A percentile compares a stretch with the other conserved stretches of the same genome.
phyloP scores from a whole-genome alignment of 192 early-diverging fungal species.

The Linnemannia zychae region DNA sequence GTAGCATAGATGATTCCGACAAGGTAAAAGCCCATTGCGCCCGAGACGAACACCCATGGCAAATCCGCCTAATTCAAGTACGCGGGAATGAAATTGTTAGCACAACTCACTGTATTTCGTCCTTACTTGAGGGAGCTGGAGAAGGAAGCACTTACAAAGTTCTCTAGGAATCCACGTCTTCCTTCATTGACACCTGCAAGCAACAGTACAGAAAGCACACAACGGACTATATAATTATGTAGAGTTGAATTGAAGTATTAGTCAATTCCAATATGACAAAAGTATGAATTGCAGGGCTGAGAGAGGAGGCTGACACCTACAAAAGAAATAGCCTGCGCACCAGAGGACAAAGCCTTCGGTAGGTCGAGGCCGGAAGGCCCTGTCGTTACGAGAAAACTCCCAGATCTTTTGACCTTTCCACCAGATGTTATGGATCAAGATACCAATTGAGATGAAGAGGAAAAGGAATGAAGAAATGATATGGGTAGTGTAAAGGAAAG shows the following conservation, averaged over 20 bases:
- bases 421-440: conserved; percentile 53
- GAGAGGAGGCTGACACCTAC: conserved; percentile 3
- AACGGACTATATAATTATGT: conserved; percentile 22
- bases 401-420: conserved; percentile 55
- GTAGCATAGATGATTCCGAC: conserved; percentile 57
- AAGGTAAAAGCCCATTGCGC: conserved; percentile 53
- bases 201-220: conserved; percentile 37
- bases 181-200: conserved; percentile 34
- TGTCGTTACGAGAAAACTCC: conserved; percentile 54
- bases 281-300: no score
- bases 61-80: conserved; percentile 29
- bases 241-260: no score
- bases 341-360: conserved; percentile 54
- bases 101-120: neutral
- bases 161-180: conserved; percentile 40
- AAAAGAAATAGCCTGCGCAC: conserved; percentile 53
- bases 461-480: conserved; percentile 53
- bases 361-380: conserved; percentile 45
- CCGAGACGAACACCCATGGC: conserved; percentile 51
- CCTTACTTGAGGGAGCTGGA: neutral
- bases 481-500: conserved; percentile 51
- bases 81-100: neutral
- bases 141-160: conserved; percentile 28
- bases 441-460: conserved; percentile 50
- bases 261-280: no score